These are phyloP conservation scores for Candida sphagnicola DNA, from an alignment of 805 yeast species.

Conservation along the genomic window DNA sequence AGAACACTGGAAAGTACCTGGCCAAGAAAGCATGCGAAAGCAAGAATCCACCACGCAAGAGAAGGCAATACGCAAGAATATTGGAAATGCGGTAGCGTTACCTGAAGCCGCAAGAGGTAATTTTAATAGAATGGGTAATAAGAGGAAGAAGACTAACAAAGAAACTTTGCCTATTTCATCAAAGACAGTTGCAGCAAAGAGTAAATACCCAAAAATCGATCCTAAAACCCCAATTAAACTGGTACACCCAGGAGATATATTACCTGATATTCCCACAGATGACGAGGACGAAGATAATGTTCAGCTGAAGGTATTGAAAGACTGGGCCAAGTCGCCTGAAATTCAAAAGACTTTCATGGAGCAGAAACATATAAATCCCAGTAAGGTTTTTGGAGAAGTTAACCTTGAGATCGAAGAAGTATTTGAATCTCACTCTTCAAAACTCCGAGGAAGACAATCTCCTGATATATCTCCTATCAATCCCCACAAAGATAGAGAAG, in stretches of 20 bases:
- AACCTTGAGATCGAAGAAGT: slow-evolving; percentile 65
- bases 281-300: slow-evolving; percentile 26
- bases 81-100: slow-evolving; percentile 31
- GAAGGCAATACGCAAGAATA: neutral
- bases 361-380: slow-evolving; percentile 51
- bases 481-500: slow-evolving; percentile 37
- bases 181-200: neutral
- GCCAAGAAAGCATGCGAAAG: neutral
- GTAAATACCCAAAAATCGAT: neutral
- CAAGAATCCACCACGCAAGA: neutral
- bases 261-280: slow-evolving; percentile 41
- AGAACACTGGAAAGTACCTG: too few relatives aligned
- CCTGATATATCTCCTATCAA: slow-evolving; percentile 45
- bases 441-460: slow-evolving; percentile 52
- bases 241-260: slow-evolving; percentile 13
- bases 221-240: slow-evolving; percentile 3
- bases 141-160: slow-evolving; percentile 2
- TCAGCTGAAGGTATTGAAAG: slow-evolving; percentile 17
- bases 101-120: slow-evolving; percentile 38
- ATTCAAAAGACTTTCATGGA: slow-evolving; percentile 22
- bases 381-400: slow-evolving; percentile 67
- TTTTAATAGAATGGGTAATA: neutral
- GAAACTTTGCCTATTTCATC: too few relatives aligned
- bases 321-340: slow-evolving; percentile 40
- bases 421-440: slow-evolving; percentile 50